These are phyloP conservation scores for Globisporangium spiculum DNA, from an alignment of 352 stramenopile species.

Conservation along the genomic window DNA sequence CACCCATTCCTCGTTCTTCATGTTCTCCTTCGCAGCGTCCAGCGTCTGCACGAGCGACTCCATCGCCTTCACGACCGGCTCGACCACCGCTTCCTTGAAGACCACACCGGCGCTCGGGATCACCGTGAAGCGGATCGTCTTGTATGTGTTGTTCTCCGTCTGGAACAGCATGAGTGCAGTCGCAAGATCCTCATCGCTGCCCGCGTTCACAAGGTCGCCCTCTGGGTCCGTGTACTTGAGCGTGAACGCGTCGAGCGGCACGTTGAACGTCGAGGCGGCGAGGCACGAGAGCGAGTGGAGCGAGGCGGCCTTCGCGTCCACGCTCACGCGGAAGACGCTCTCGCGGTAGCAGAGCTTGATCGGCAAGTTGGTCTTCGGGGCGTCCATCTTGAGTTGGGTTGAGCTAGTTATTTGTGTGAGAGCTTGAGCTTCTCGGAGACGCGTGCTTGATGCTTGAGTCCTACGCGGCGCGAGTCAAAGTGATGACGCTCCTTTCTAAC, in stretches of 20 bases:
- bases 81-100: conserved; percentile 73
- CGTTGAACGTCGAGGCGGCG: conserved; percentile 55
- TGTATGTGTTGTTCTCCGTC: conserved; percentile 24
- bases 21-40: conserved; percentile 68
- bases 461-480: not conserved
- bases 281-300: conserved; percentile 44
- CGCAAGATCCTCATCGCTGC: conserved; percentile 56
- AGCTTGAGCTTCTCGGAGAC: not conserved
- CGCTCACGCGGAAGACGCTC: conserved; percentile 67
- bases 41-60: conserved; percentile 77
- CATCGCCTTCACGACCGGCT: conserved; percentile 72
- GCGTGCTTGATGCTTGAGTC: not conserved
- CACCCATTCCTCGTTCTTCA: conserved; percentile 69
- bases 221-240: conserved; percentile 81
- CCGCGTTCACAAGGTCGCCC: conserved; percentile 64
- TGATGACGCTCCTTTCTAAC: not conserved
- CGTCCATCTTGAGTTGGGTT: not conserved
- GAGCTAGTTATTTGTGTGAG: not conserved
- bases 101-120: conserved; percentile 52
- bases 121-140: conserved; percentile 64
- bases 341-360: conserved; percentile 81
- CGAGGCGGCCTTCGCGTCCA: conserved; percentile 47
- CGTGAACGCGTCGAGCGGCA: conserved; percentile 44
- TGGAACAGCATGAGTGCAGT: conserved; percentile 62
- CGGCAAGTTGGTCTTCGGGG: conserved; percentile 23